phyloP scores from a whole-genome alignment of 1,139 yeast species.

The Debaryomyces udenii region DNA sequence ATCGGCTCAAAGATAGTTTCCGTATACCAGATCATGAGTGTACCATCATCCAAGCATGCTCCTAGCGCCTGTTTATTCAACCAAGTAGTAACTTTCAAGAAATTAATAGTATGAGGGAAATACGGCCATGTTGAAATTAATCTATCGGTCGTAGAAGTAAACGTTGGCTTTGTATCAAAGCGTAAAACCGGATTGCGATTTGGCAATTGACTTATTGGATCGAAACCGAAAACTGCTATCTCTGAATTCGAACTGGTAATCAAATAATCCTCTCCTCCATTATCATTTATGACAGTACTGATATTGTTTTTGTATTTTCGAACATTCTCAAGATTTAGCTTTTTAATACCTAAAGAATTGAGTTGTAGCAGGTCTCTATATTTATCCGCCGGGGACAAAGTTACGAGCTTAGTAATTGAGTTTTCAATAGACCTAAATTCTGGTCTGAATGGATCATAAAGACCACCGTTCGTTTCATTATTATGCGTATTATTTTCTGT shows the following conservation, averaged over 20 bases:
- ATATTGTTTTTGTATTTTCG: constrained; percentile 43
- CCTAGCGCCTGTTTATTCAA: constrained; percentile 41
- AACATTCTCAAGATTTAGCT: constrained; percentile 24
- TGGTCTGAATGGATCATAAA: constrained; percentile 21
- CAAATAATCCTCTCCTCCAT: constrained; percentile 22
- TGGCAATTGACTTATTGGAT: constrained; percentile 29
- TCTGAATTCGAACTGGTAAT: constrained; percentile 35
- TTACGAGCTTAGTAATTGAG: constrained; percentile 25
- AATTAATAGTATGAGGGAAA: constrained; percentile 62
- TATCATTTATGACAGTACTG: constrained; percentile 20
- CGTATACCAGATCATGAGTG: constrained; percentile 47
- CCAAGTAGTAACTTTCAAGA: constrained; percentile 31
- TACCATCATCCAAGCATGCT: constrained; percentile 61
- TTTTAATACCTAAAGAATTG: constrained; percentile 25
- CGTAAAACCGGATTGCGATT: constrained; percentile 24
- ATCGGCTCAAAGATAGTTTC: constrained; percentile 28
- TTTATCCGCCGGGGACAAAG: constrained; percentile 34
- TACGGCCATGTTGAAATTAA: constrained; percentile 51
- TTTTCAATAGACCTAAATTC: constrained; percentile 21
- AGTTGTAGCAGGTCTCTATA: constrained; percentile 32
- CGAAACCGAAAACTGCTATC: constrained; percentile 32
- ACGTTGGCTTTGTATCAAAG: constrained; percentile 44
- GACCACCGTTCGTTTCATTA: constrained; percentile 16
- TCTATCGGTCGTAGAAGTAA: constrained; percentile 42
- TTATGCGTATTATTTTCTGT: not conserved